These are phyloP conservation scores for Viola pubescens DNA, from an alignment of 441 rosid species.

Conservation along the genomic window DNA sequence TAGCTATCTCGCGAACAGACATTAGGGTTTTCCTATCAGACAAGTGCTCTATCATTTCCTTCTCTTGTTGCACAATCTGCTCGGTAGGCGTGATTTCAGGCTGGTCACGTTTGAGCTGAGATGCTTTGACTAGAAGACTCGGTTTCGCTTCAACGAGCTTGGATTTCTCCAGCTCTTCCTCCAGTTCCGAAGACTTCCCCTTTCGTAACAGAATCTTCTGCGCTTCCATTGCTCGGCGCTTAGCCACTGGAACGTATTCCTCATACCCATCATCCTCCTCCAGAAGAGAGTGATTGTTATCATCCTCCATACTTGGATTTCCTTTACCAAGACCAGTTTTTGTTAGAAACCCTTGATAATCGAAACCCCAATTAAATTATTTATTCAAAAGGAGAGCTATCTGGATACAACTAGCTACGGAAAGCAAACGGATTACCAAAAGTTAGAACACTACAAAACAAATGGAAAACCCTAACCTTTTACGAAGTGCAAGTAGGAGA, in stretches of 20 bases:
- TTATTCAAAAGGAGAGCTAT: no score
- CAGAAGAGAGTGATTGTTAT: constrained; percentile 21
- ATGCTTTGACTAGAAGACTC: constrained; percentile 78
- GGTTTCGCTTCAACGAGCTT: constrained; percentile 70
- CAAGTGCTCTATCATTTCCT: constrained; percentile 83
- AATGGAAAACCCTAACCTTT: no score
- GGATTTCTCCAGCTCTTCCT: constrained; percentile 57
- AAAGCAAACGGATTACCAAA: no score
- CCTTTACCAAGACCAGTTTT: constrained; percentile 6
- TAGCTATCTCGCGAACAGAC: constrained; percentile 84
- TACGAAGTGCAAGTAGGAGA: no score
- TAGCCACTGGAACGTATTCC: constrained; percentile 75
- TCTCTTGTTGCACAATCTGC: constrained; percentile 76
- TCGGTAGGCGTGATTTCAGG: constrained; percentile 62
- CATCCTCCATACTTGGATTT: constrained; percentile 36
- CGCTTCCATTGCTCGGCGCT: constrained; percentile 70
- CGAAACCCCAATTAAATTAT: no score
- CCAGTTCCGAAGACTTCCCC: constrained; percentile 51
- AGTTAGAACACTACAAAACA: no score
- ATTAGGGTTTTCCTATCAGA: constrained; percentile 77
- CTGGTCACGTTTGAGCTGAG: constrained; percentile 73
- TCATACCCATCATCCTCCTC: constrained; percentile 70
- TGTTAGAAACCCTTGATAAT: no score
- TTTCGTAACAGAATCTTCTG: constrained; percentile 74
- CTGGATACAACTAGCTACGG: no score